Conservation (phyloP, 1,139 yeast genomes). For the Sugiyamaella castrensis region DNA sequence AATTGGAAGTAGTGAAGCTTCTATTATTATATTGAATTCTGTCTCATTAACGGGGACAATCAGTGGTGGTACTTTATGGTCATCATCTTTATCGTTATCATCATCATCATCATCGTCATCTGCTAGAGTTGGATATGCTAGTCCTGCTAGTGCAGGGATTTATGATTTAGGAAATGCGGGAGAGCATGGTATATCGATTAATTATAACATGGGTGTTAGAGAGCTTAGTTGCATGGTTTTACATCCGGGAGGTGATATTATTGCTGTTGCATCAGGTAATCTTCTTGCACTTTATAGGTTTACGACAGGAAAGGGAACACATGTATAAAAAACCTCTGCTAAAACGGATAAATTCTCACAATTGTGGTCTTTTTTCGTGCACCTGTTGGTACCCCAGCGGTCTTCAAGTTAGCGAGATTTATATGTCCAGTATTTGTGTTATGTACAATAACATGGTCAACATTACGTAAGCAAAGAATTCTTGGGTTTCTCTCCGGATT, state of each 20-base stretch:
- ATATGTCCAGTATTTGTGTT: too few species aligned
- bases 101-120: not conserved
- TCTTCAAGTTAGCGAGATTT: too few species aligned
- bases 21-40: not conserved
- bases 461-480: too few species aligned
- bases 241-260: slow-evolving; percentile 9
- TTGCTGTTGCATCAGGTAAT: slow-evolving; percentile 12
- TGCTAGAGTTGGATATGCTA: slow-evolving; percentile 9
- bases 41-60: not conserved
- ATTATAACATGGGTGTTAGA: slow-evolving; percentile 10
- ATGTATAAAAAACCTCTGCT: too few species aligned
- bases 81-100: not conserved
- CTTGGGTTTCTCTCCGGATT: too few species aligned
- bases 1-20: slow-evolving; percentile 11
- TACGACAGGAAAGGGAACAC: too few species aligned
- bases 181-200: slow-evolving; percentile 17
- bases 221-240: slow-evolving; percentile 13
- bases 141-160: slow-evolving; percentile 14
- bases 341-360: too few species aligned
- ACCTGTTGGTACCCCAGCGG: too few species aligned
- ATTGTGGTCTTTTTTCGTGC: too few species aligned
- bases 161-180: slow-evolving; percentile 19
- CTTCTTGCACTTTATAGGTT: slow-evolving; percentile 5
- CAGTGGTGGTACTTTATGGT: not conserved
- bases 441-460: too few species aligned